A percentile compares a stretch with the other conserved stretches of the same genome.
phyloP scores from a whole-genome alignment of 768 basidiomycete species.

The Suillus decipiens region DNA sequence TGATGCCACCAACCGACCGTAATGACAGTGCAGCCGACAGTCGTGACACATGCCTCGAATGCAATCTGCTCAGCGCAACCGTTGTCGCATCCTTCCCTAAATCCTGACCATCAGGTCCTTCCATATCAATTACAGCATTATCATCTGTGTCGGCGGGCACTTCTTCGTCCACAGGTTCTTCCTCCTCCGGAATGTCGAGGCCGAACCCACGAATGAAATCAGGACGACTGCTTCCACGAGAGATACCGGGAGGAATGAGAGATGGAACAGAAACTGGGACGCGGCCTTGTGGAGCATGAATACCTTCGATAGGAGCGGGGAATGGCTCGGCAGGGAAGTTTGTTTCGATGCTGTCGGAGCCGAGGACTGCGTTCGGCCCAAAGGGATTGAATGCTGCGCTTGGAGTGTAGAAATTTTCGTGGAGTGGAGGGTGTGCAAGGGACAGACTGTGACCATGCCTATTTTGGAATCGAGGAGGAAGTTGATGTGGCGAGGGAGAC shows the following conservation, averaged over 20 bases:
- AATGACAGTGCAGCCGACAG: slow-evolving; percentile 70
- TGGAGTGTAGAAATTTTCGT: slow-evolving; percentile 37
- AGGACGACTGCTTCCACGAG: slow-evolving; percentile 53
- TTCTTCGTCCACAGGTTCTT: slow-evolving; percentile 57
- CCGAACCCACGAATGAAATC: slow-evolving; percentile 84
- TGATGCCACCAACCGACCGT: slow-evolving; percentile 57
- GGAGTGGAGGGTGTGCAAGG: slow-evolving; percentile 53
- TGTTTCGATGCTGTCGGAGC: slow-evolving; percentile 47
- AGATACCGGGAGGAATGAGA: slow-evolving; percentile 46
- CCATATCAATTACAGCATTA: slow-evolving; percentile 40
- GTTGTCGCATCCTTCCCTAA: slow-evolving; percentile 43
- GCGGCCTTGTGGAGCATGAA: slow-evolving; percentile 58
- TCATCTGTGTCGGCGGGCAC: slow-evolving; percentile 33
- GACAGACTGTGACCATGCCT: slow-evolving; percentile 78
- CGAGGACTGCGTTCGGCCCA: slow-evolving; percentile 55
- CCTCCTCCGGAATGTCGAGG: slow-evolving; percentile 76
- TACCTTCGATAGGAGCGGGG: slow-evolving; percentile 30
- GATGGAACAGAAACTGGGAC: slow-evolving; percentile 47
- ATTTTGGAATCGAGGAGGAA: slow-evolving; percentile 45
- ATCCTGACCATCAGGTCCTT: slow-evolving; percentile 27
- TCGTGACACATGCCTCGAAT: slow-evolving; percentile 70
- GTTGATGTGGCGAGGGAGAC: slow-evolving; percentile 50
- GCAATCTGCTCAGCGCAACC: slow-evolving; percentile 50
- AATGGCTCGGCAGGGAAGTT: slow-evolving; percentile 26
- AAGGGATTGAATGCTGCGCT: slow-evolving; percentile 62